Base-by-base conservation (phyloP, 805 yeast species). In the Starmerella floricola region DNA sequence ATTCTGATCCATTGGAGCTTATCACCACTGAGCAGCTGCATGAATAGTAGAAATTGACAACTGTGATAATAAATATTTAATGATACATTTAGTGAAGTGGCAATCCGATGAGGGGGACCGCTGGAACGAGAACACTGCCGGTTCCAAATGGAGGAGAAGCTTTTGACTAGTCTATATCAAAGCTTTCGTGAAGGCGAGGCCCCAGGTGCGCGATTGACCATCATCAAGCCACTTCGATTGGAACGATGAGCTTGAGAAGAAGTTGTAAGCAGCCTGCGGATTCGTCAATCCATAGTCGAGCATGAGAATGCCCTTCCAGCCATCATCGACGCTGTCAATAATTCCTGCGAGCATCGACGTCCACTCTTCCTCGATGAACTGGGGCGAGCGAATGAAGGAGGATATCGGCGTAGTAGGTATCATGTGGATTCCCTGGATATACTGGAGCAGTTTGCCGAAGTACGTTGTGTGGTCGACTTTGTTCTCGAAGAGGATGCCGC, bases 191-290 rank as follows among this genome's bases (percentile, higher is more conserved):
- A 72, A 83, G 0, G 91, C 76, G 45, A 84, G 64, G 1, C 85
- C 73, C 93, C 94, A 85, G 0, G 95, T 78, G 45, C 76, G 65
- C 20, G 87, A 75, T 71, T 80, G 83, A 1, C 95, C 95, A 45
- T 71, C 70, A 55, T 86, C 95, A 38, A 86, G 71, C 50, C 69
- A 70, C 4, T 60, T 54, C 15, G 62, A 62, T 31, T 66, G 58
- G 68, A 81, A 84, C 34, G 62, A 63, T 1, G 65, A 46, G 28
- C 69, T 51, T 3, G 74, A 54, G 57, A 81, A 83, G 60, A 78
- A 83, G 1, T 59, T 48, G 55, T 73, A 79, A 0, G 88, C 67
- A 0, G 68, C 46, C 31, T 57, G 51, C 0, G 95, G 87, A 55
- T 84, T 80, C 53, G 59, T 72, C 18, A 85, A 62, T 0, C 93